phyloP scores from a whole-genome alignment of 352 stramenopile species.

The Phytophthora ramorum region DNA sequence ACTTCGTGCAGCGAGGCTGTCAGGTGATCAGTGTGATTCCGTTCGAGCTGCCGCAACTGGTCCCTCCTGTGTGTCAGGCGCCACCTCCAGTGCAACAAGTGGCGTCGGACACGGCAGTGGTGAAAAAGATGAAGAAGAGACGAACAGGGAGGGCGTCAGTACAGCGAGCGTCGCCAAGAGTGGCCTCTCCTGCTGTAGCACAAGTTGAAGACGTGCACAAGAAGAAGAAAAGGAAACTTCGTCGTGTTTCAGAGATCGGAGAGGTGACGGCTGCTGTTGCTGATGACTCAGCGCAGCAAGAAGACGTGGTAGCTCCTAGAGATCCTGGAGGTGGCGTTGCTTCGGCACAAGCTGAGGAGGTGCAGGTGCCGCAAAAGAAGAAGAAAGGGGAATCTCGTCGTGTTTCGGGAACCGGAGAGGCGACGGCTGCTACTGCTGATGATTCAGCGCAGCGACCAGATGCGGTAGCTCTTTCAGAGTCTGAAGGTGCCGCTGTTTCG shows the following conservation, averaged over 20 bases:
- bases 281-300: not conserved
- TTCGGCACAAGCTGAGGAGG: not conserved
- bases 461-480: no score
- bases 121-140: not conserved
- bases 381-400: no score
- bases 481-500: no score
- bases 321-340: not conserved
- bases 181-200: not conserved
- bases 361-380: no score
- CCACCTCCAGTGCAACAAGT: not conserved
- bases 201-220: not conserved
- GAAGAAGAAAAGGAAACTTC: not conserved
- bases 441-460: no score
- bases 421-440: no score
- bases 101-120: no score
- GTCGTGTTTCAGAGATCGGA: not conserved
- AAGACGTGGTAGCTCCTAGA: not conserved
- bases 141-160: not conserved
- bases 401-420: no score
- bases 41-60: slow-evolving; percentile 25
- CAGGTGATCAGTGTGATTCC: slow-evolving; percentile 52
- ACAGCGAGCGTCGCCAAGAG: no score
- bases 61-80: not conserved
- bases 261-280: not conserved
- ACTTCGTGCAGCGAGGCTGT: slow-evolving; percentile 35